These are phyloP conservation scores for Tetracentron sinense DNA, from an alignment of 164 flowering plant species.

Conservation along the genomic window DNA sequence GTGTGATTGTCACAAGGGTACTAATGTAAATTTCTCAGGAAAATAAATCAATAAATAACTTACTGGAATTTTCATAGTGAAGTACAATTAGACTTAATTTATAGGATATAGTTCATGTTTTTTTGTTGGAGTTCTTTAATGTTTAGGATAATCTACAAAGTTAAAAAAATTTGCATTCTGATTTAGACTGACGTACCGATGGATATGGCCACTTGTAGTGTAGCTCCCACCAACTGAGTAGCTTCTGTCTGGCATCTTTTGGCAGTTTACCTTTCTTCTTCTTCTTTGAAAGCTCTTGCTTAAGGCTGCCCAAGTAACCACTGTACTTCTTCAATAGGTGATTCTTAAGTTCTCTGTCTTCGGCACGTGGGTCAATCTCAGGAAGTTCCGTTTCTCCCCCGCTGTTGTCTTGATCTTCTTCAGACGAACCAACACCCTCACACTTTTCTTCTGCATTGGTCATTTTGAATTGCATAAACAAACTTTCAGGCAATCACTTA, in stretches of 20 bases:
- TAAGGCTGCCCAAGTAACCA: slow-evolving; percentile 87
- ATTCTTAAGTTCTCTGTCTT: slow-evolving; percentile 85
- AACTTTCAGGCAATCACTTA: too few species aligned
- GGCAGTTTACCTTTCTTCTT: slow-evolving; percentile 95
- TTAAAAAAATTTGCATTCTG: too few species aligned
- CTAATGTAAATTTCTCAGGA: neutral
- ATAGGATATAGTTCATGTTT: too few species aligned
- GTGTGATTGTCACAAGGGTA: neutral
- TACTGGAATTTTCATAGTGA: too few species aligned
- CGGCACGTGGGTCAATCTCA: slow-evolving; percentile 83
- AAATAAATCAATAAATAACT: too few species aligned
- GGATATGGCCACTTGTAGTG: slow-evolving; percentile 99
- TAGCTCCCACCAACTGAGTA: slow-evolving; percentile 89
- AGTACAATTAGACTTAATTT: too few species aligned
- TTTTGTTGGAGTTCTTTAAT: too few species aligned
- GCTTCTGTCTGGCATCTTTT: slow-evolving; percentile 92
- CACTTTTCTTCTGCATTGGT: slow-evolving; percentile 53
- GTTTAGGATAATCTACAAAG: too few species aligned
- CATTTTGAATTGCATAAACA: neutral
- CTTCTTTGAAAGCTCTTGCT: slow-evolving; percentile 97
- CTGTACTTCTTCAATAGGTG: slow-evolving; percentile 85
- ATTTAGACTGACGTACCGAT: slow-evolving; percentile 43
- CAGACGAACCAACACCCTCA: slow-evolving; percentile 76
- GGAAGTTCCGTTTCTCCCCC: slow-evolving; percentile 71
- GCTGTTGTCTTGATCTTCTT: slow-evolving; percentile 76